Conservation (phyloP, 2,329 filamentous ascomycete genomes). For the Aspergillus fumigatus region DNA sequence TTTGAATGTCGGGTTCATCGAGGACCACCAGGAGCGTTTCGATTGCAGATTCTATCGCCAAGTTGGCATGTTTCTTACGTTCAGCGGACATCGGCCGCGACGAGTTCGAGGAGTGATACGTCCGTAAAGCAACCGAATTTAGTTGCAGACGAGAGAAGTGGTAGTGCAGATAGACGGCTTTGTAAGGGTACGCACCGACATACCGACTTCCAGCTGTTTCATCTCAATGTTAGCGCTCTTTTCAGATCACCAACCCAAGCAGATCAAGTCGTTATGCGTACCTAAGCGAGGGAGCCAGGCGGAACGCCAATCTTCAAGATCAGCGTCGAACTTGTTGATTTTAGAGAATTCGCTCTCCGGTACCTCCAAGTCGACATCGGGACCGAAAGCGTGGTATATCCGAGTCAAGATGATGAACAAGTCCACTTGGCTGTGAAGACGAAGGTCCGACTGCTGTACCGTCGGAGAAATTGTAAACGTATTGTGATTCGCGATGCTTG, state of each 20-base stretch:
- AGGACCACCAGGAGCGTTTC: slow-evolving; percentile 40
- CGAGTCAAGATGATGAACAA: slow-evolving; percentile 43
- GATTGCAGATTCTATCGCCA: slow-evolving; percentile 41
- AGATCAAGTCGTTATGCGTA: slow-evolving; percentile 11
- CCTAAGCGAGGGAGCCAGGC: slow-evolving; percentile 34
- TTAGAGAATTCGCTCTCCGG: slow-evolving; percentile 37
- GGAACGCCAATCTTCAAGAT: slow-evolving; percentile 36
- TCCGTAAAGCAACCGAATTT: slow-evolving; percentile 47
- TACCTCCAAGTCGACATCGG: slow-evolving; percentile 40
- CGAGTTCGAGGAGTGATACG: slow-evolving; percentile 38
- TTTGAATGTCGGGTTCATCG: slow-evolving; percentile 42
- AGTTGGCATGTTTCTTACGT: slow-evolving; percentile 42
- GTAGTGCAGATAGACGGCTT: slow-evolving; percentile 48
- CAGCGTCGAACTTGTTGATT: slow-evolving; percentile 38
- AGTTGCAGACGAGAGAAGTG: slow-evolving; percentile 50
- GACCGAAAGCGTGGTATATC: slow-evolving; percentile 42
- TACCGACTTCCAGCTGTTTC: slow-evolving; percentile 42
- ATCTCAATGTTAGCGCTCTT: background rate
- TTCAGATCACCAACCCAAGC: background rate
- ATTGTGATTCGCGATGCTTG: slow-evolving; percentile 34
- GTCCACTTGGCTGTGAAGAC: slow-evolving; percentile 40
- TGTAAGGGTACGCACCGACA: slow-evolving; percentile 47
- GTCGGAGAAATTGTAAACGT: slow-evolving; percentile 28
- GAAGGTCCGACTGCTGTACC: slow-evolving; percentile 31
- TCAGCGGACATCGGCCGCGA: slow-evolving; percentile 40